Base-by-base conservation (phyloP, 2,329 filamentous ascomycete species). In the Trichophyton simii region DNA sequence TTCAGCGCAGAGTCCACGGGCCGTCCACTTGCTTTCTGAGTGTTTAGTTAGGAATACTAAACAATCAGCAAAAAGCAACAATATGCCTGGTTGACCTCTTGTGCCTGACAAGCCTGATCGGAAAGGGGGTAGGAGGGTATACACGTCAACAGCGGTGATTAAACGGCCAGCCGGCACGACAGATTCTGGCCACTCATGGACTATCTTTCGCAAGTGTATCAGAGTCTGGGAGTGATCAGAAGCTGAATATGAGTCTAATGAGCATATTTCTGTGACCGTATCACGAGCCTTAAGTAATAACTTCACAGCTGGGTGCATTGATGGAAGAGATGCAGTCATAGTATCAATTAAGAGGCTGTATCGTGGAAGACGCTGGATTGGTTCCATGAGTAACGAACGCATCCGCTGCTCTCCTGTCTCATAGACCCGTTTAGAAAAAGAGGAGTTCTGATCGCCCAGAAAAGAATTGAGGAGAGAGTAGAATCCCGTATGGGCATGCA, bases 341-440 rank as follows among this genome's bases (percentile, higher is more conserved):
- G 95, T 91, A 76, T 99, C 94, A 68, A 99, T 97, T 70, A 97
- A 87, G 41, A 99, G 79, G 69, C 90, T 96, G 76, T 99, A 99
- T 28, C 94, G 87, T 28, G 94, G 94, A 59, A 99, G 81, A 59
- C 94, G 83, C 73, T 99, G 94, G 0, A 99, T 91, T 1, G 94
- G 94, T 74, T 99, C 94, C 72, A 99, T 99, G 60, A 99, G 82
- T 65, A 94, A 83, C 2, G 94, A 97, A 57, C 89, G 91, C 60
- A 97, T 82, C 62, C 86, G 83, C 75, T 99, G 94, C 72, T 97
- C 94, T 61, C 94, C 92, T 1, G 87, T 87, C 65, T 91, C 85
- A 59, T 89, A 84, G 2, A 96, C 84, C 54, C 88, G 81, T 67
- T 87, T 86, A 2, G 87, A 87, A 71, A 96, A 92, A 68, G 87